Percentiles rank a stretch among this genome's conserved stretches.
These are phyloP conservation scores for Schizophyllum commune DNA, from an alignment of 1,284 basidiomycete species.

Conservation along the genomic window DNA sequence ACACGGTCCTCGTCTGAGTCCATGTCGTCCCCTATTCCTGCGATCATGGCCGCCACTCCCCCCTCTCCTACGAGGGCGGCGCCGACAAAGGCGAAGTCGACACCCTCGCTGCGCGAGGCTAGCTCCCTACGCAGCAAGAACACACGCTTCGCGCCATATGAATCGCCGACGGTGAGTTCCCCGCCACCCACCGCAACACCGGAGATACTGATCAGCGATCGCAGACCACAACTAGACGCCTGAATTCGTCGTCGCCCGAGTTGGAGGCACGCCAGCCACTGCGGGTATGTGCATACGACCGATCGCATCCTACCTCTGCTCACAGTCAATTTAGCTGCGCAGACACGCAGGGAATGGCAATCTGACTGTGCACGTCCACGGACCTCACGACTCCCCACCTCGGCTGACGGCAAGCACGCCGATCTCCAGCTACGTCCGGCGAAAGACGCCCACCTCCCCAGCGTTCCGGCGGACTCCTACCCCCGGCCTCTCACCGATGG, in stretches of 20 bases:
- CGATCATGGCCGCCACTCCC: slow-evolving; percentile 21
- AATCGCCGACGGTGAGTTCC: neutral
- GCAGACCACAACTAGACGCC: neutral
- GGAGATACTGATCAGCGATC: neutral
- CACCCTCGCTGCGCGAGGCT: slow-evolving; percentile 35
- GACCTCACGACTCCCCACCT: slow-evolving; percentile 25
- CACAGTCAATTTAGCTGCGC: neutral
- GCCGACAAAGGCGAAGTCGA: slow-evolving; percentile 23
- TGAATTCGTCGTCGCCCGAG: slow-evolving; percentile 28
- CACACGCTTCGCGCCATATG: slow-evolving; percentile 59
- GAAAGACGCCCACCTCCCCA: slow-evolving; percentile 64
- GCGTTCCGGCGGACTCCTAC: slow-evolving; percentile 42
- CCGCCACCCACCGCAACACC: neutral
- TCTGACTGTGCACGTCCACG: slow-evolving; percentile 32
- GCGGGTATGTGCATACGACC: slow-evolving; percentile 20
- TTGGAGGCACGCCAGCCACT: slow-evolving; percentile 23
- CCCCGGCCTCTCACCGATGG: slow-evolving; percentile 31
- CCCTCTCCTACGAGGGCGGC: slow-evolving; percentile 10
- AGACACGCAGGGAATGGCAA: slow-evolving; percentile 23
- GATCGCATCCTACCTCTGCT: neutral
- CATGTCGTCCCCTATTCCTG: slow-evolving; percentile 9
- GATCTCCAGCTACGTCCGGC: slow-evolving; percentile 69
- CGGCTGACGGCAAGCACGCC: slow-evolving; percentile 51
- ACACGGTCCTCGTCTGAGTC: slow-evolving; percentile 17
- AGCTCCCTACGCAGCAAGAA: slow-evolving; percentile 30